Percentiles rank a stretch among this genome's conserved stretches.
These are phyloP conservation scores for Phytopythium litorale DNA, from an alignment of 352 stramenopile genomes.

Conservation along the genomic window DNA sequence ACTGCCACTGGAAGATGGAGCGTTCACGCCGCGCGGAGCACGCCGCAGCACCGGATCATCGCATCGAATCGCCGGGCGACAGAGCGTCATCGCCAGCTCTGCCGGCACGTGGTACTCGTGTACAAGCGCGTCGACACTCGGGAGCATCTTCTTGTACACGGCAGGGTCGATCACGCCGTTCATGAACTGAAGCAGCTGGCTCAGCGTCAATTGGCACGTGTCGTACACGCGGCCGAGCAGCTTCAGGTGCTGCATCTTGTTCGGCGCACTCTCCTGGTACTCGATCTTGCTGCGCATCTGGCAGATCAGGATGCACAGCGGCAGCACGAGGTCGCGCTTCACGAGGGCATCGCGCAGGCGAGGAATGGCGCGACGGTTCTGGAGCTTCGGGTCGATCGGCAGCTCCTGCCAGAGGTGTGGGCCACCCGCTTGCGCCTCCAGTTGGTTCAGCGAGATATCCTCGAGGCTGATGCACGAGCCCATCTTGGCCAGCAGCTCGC, in stretches of 20 bases:
- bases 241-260: slow-evolving; percentile 61
- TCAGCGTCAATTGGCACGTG: slow-evolving; percentile 83
- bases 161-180: slow-evolving; percentile 65
- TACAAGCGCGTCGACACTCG: slow-evolving; percentile 54
- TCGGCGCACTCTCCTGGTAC: slow-evolving; percentile 51
- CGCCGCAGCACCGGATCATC: slow-evolving; percentile 65
- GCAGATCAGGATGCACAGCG: slow-evolving; percentile 76
- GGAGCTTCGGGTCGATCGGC: slow-evolving; percentile 71
- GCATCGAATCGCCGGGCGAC: slow-evolving; percentile 71
- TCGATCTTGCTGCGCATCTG: slow-evolving; percentile 86
- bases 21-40: slow-evolving; percentile 61
- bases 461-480: slow-evolving; percentile 83
- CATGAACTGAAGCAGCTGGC: slow-evolving; percentile 84
- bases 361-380: slow-evolving; percentile 79
- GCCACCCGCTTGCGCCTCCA: slow-evolving; percentile 79
- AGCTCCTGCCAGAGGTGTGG: slow-evolving; percentile 74
- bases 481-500: slow-evolving; percentile 87
- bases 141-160: slow-evolving; percentile 72
- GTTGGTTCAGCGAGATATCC: slow-evolving; percentile 78
- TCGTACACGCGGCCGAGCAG: slow-evolving; percentile 77
- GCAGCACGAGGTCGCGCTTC: slow-evolving; percentile 73
- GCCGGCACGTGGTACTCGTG: slow-evolving; percentile 70
- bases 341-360: slow-evolving; percentile 79
- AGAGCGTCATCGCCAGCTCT: slow-evolving; percentile 76
- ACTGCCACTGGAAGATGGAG: slow-evolving; percentile 15